Percentiles rank a stretch among this genome's conserved stretches.
These are phyloP conservation scores for Pythium diclinum DNA, from an alignment of 352 stramenopile species.

Conservation along the genomic window DNA sequence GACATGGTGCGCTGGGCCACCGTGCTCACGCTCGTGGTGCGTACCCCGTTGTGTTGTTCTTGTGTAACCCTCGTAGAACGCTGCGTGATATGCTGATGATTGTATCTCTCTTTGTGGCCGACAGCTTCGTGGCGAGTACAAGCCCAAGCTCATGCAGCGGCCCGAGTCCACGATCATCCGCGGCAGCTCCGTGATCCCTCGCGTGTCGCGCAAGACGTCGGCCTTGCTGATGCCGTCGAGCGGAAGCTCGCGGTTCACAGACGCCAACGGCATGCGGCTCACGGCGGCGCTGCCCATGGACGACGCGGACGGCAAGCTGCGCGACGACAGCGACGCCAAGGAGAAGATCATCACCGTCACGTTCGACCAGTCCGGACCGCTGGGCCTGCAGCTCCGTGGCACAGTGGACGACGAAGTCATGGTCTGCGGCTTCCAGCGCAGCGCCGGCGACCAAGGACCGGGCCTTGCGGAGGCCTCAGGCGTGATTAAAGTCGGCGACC, in stretches of 20 bases:
- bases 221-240: slow-evolving; percentile 29
- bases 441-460: slow-evolving; percentile 26
- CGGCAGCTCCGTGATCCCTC: slow-evolving; percentile 77
- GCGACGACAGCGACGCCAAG: slow-evolving; percentile 69
- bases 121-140: slow-evolving; percentile 82
- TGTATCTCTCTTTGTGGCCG: neutral
- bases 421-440: slow-evolving; percentile 77
- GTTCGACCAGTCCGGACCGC: slow-evolving; percentile 70
- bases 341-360: slow-evolving; percentile 88
- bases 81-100: neutral
- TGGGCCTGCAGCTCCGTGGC: slow-evolving; percentile 72
- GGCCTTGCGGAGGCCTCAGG: slow-evolving; percentile 64
- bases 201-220: slow-evolving; percentile 71
- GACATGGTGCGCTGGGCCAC: slow-evolving; percentile 90
- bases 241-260: slow-evolving; percentile 63
- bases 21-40: slow-evolving; percentile 79
- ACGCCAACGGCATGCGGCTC: slow-evolving; percentile 78
- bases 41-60: slow-evolving; percentile 10
- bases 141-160: slow-evolving; percentile 86
- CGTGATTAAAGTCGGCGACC: slow-evolving; percentile 74
- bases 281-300: slow-evolving; percentile 53
- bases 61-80: neutral
- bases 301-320: slow-evolving; percentile 46
- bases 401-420: slow-evolving; percentile 89
- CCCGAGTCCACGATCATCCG: slow-evolving; percentile 86